Conservation (phyloP, 1,284 basidiomycete species). For the Sparassis latifolia region DNA sequence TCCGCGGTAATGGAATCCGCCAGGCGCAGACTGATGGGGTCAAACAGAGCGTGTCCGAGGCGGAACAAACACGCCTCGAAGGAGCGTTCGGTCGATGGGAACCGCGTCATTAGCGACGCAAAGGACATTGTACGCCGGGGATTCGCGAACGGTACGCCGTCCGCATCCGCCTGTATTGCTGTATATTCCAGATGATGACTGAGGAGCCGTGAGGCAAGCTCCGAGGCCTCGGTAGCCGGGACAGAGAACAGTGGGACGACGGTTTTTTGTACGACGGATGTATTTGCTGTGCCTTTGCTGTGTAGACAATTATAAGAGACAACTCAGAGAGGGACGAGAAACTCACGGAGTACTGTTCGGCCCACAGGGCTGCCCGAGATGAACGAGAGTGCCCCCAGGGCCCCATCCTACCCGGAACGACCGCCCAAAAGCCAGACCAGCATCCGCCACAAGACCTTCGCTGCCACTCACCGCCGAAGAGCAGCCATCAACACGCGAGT, state of each 20-base stretch:
- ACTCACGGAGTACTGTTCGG: constrained; percentile 45
- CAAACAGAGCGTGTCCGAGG: constrained; percentile 89
- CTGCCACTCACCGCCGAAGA: constrained; percentile 57
- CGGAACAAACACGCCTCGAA: constrained; percentile 81
- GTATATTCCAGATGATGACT: constrained; percentile 78
- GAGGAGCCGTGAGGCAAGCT: constrained; percentile 61
- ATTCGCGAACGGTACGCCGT: constrained; percentile 52
- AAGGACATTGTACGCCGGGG: constrained; percentile 65
- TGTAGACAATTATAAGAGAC: constrained; percentile 4
- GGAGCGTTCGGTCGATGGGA: constrained; percentile 68
- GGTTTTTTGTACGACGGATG: constrained; percentile 47
- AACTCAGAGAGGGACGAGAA: neutral
- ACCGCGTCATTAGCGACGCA: constrained; percentile 70
- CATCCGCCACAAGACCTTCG: constrained; percentile 70
- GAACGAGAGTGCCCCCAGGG: constrained; percentile 69
- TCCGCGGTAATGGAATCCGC: constrained; percentile 48
- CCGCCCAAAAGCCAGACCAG: constrained; percentile 80
- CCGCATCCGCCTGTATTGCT: constrained; percentile 49
- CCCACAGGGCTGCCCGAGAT: constrained; percentile 67
- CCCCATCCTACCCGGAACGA: constrained; percentile 93
- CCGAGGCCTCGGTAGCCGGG: constrained; percentile 30
- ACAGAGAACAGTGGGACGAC: constrained; percentile 36
- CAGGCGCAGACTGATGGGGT: constrained; percentile 68
- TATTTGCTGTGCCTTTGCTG: constrained; percentile 50
- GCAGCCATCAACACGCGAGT: constrained; percentile 58